phyloP scores from a whole-genome alignment of 2,329 filamentous ascomycete genomes.

The Calonectria naviculata region DNA sequence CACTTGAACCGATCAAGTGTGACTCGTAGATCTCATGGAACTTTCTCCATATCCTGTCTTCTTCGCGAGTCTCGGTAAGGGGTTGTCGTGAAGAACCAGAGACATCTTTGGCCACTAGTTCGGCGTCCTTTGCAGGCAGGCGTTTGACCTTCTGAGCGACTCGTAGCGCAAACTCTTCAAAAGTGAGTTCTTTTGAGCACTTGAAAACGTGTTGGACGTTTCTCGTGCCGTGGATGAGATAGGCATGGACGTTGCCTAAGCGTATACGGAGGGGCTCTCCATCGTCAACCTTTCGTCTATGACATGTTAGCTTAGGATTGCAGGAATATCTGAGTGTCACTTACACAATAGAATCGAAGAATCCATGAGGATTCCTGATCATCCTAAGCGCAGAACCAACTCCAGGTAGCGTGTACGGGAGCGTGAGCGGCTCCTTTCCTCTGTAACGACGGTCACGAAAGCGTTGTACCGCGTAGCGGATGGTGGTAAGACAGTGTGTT shows the following conservation, averaged over 20 bases:
- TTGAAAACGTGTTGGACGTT: slow-evolving; percentile 35
- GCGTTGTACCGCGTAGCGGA: slow-evolving; percentile 28
- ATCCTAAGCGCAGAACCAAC: slow-evolving; percentile 29
- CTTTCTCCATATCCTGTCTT: slow-evolving; percentile 36
- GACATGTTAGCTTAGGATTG: background rate
- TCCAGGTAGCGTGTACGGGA: slow-evolving; percentile 28
- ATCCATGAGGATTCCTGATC: slow-evolving; percentile 33
- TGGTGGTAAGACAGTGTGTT: slow-evolving; percentile 28
- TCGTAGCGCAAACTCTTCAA: slow-evolving; percentile 35
- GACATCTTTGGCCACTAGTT: slow-evolving; percentile 28
- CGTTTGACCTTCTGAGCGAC: slow-evolving; percentile 39
- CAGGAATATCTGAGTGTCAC: accelerated
- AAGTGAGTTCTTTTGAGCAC: slow-evolving; percentile 34
- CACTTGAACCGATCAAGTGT: slow-evolving; percentile 28
- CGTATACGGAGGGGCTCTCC: slow-evolving; percentile 32
- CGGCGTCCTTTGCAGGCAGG: slow-evolving; percentile 26
- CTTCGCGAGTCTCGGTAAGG: slow-evolving; percentile 25
- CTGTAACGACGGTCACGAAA: slow-evolving; percentile 23
- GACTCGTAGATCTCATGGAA: slow-evolving; percentile 36
- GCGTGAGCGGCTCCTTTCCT: slow-evolving; percentile 30
- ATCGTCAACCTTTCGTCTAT: slow-evolving; percentile 22
- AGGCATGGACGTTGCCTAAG: slow-evolving; percentile 31
- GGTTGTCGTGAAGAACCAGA: slow-evolving; percentile 32
- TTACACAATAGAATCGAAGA: slow-evolving; percentile 30
- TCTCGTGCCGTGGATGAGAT: slow-evolving; percentile 32